Base-by-base conservation (phyloP, 129 eudicot species). In the Deinandra increscens region DNA sequence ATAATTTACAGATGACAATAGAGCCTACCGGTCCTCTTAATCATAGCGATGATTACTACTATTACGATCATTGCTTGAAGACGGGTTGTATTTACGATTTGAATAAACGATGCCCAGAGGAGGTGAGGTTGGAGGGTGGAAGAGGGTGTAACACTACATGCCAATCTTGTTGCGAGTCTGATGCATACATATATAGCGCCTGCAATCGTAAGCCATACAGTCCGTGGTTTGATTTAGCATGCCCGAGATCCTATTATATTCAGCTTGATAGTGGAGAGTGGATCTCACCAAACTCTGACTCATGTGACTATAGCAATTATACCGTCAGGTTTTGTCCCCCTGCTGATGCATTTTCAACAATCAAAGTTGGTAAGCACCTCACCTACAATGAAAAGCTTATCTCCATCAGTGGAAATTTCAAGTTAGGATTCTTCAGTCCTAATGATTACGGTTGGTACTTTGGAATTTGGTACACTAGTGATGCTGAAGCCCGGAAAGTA, bases 91-190 rank as follows among this genome's bases (percentile, higher is more conserved):
- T 73, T 26, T 58, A 49, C 14, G 74, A 81, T 22, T 31, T 77
- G 55, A 81, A 73, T 73, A 22, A 34, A n/a, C 59, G 53, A 42
- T 81, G 85, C 39, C 82, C 85, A 1, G 0, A 5, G 2, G 80
- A 77, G 63, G 66, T 81, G 26, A 13, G 8, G 56, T 37, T 50
- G 66, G 53, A 69, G 38, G 80, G 69, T 26, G 79, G 82, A 20
- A 63, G 64, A 26, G 82, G 66, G 29, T 77, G 85, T 65, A 72
- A 12, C 41, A 77, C 79, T 48, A 69, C 85, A 6, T 81, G 85
- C 59, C 78, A n/a, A n/a, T n/a, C n/a, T n/a, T n/a, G n/a, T n/a
- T n/a, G n/a, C n/a, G n/a, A n/a, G n/a, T n/a, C n/a, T n/a, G n/a
- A n/a, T n/a, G n/a, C n/a, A n/a, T n/a, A n/a, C n/a, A n/a, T n/a